Percentiles rank a stretch among this genome's conserved stretches.
These are phyloP conservation scores for Trichosanthes truncata DNA, from an alignment of 306 rosid genomes.

Conservation along the genomic window DNA sequence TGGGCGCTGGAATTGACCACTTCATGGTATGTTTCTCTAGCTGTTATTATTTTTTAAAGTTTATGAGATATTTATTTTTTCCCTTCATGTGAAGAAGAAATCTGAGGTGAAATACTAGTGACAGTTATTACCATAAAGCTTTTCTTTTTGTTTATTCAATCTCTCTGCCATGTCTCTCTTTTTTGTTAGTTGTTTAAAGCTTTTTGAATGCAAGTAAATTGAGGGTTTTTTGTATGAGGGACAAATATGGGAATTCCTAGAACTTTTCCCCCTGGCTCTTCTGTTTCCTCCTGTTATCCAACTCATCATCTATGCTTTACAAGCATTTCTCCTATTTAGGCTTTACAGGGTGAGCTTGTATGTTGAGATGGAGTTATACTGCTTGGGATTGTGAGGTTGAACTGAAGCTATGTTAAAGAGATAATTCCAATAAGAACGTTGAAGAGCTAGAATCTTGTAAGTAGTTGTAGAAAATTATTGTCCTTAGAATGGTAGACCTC, in stretches of 20 bases:
- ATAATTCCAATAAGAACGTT: background rate
- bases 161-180: background rate
- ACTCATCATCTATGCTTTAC: background rate
- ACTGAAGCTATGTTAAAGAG: too few species aligned
- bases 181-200: background rate
- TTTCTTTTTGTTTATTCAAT: background rate
- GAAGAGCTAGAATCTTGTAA: background rate
- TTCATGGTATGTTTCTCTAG: slow-evolving; percentile 50
- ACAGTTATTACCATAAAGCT: background rate
- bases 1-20: slow-evolving; percentile 76
- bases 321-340: background rate
- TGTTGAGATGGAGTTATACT: background rate
- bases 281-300: background rate
- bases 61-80: background rate
- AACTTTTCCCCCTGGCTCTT: background rate
- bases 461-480: background rate
- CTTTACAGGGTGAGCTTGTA: background rate
- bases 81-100: background rate
- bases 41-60: background rate
- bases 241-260: background rate
- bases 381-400: background rate
- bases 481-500: background rate
- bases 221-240: background rate
- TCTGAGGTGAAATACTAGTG: background rate
- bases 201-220: background rate